A percentile compares a stretch with the other conserved stretches of the same genome.
Evolutionary conservation across 768 basidiomycete species (phyloP).

Genomic region (Mycena metata): DNA sequence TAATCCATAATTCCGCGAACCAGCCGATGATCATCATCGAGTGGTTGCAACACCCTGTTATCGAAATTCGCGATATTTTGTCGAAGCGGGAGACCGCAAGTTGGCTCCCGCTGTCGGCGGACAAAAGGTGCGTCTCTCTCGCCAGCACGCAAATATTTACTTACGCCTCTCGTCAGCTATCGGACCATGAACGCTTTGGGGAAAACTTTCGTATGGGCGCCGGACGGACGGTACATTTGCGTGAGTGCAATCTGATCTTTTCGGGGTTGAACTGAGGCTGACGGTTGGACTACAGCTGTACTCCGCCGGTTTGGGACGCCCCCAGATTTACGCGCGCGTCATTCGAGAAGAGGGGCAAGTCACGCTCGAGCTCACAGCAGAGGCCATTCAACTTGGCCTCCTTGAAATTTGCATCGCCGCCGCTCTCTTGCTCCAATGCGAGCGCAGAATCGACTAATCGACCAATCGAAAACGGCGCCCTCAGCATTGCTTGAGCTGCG

Average conservation of each 20-base stretch:
- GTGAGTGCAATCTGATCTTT: constrained; percentile 40
- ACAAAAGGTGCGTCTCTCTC: constrained; percentile 51
- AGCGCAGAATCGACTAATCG: constrained; percentile 56
- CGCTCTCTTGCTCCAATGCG: constrained; percentile 54
- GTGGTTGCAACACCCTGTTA: constrained; percentile 57
- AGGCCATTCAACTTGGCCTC: constrained; percentile 55
- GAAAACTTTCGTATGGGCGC: constrained; percentile 51
- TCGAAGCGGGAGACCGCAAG: constrained; percentile 50
- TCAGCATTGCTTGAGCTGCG: not conserved
- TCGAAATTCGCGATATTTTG: constrained; percentile 55
- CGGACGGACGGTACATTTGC: constrained; percentile 52
- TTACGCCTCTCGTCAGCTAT: constrained; percentile 39
- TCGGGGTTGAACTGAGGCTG: not conserved
- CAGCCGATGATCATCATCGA: constrained; percentile 58
- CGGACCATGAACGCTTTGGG: constrained; percentile 54
- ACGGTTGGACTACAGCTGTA: constrained; percentile 46
- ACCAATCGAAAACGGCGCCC: not conserved
- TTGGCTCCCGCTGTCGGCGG: constrained; percentile 60
- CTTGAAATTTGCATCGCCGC: constrained; percentile 55
- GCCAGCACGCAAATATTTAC: not conserved
- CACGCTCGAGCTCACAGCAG: constrained; percentile 55
- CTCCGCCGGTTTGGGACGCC: constrained; percentile 40
- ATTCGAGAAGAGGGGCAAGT: constrained; percentile 48
- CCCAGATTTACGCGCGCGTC: constrained; percentile 44
- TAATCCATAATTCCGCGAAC: constrained; percentile 43